Evolutionary conservation across 352 stramenopile species (phyloP).

Genomic region (Blastocystis sp.): DNA sequence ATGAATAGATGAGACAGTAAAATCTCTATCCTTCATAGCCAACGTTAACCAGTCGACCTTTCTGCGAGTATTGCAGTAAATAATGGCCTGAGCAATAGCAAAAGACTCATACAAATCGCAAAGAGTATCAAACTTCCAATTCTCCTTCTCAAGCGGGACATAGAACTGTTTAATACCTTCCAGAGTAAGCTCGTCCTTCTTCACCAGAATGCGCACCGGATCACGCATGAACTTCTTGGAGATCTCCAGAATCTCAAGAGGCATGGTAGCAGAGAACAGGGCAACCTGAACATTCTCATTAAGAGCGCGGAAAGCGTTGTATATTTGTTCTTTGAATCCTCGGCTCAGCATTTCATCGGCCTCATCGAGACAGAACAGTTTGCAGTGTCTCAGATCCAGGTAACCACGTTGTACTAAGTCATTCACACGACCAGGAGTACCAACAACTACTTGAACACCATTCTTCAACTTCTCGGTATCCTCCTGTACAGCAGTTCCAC

Average conservation of each 20-base stretch:
- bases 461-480: slow-evolving; percentile 95
- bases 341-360: slow-evolving; percentile 98
- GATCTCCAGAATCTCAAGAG: slow-evolving; percentile 95
- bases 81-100: slow-evolving; percentile 98
- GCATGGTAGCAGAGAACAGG: slow-evolving; percentile 98
- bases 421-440: slow-evolving; percentile 94
- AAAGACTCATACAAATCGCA: slow-evolving; percentile 99
- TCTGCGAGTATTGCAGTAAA: slow-evolving; percentile 98
- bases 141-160: slow-evolving; percentile 94
- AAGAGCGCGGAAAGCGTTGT: slow-evolving; percentile 99
- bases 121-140: slow-evolving; percentile 99
- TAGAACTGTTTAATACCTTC: slow-evolving; percentile 99
- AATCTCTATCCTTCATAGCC: slow-evolving; percentile 97
- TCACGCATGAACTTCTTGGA: slow-evolving; percentile 97
- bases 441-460: slow-evolving; percentile 95
- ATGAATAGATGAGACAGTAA: slow-evolving; percentile 99
- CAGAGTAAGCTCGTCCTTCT: slow-evolving; percentile 97
- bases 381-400: slow-evolving; percentile 88
- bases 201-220: slow-evolving; percentile 96
- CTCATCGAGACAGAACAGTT: slow-evolving; percentile 97
- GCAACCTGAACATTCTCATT: slow-evolving; percentile 85
- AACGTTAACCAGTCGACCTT: slow-evolving; percentile 99
- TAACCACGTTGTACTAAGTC: slow-evolving; percentile 97
- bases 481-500: slow-evolving; percentile 93
- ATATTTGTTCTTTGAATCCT: slow-evolving; percentile 99